A percentile compares a stretch with the other conserved stretches of the same genome.
Conservation (phyloP, 208 protist species). For the Crithidia thermophila region DNA sequence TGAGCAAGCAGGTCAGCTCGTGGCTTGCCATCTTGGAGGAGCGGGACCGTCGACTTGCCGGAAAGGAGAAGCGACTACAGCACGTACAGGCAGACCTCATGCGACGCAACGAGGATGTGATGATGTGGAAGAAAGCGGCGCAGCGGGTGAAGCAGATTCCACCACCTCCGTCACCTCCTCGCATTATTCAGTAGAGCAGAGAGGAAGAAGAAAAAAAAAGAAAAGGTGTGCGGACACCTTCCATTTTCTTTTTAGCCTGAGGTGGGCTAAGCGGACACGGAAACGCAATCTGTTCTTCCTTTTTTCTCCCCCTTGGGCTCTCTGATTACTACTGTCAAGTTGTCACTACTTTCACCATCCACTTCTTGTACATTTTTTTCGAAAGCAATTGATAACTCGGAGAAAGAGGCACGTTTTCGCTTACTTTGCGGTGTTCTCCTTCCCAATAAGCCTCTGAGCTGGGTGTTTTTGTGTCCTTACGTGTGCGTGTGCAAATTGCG, state of each 20-base stretch:
- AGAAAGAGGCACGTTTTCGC: no score
- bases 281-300: no score
- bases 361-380: no score
- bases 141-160: conserved; percentile 36
- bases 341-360: no score
- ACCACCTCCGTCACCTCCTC: conserved; percentile 35
- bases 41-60: conserved; percentile 49
- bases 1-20: conserved; percentile 61
- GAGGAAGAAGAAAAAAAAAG: background rate
- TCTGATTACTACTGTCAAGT: no score
- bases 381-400: no score
- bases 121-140: conserved; percentile 41
- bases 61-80: conserved; percentile 70
- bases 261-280: no score
- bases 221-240: background rate
- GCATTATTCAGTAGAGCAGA: background rate
- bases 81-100: conserved; percentile 61
- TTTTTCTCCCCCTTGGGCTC: no score
- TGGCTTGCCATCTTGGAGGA: conserved; percentile 81
- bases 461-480: no score
- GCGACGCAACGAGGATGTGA: conserved; percentile 59
- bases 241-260: background rate
- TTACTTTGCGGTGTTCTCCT: no score
- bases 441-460: no score
- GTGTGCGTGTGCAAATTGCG: no score